These are phyloP conservation scores for Yueomyces sinensis DNA, from an alignment of 805 yeast genomes.

Conservation along the genomic window DNA sequence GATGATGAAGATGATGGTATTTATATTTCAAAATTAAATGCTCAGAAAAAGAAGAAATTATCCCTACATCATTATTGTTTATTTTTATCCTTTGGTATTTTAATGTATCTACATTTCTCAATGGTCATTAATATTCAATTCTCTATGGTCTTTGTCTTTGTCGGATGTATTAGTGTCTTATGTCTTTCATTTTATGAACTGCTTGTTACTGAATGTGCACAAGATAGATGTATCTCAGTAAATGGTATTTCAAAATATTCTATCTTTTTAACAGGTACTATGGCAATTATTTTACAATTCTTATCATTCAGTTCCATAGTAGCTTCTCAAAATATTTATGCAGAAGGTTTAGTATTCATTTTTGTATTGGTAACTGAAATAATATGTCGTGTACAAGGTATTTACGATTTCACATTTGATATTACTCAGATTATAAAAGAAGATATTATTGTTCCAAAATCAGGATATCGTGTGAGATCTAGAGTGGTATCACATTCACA, in stretches of 20 bases:
- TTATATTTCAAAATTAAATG: too few species aligned
- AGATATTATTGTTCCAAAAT: background rate
- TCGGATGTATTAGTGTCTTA: constrained; percentile 19
- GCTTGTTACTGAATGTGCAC: background rate
- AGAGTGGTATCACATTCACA: constrained; percentile 1
- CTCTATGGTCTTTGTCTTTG: constrained; percentile 20
- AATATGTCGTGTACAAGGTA: constrained; percentile 1
- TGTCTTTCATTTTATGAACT: constrained; percentile 16
- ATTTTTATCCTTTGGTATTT: constrained; percentile 1
- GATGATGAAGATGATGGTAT: too few species aligned
- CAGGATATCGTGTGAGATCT: background rate
- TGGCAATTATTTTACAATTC: constrained; percentile 24
- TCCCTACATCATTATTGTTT: background rate
- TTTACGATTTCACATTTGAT: background rate
- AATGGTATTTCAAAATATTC: constrained; percentile 9
- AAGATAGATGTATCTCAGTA: background rate
- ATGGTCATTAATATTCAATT: constrained; percentile 8
- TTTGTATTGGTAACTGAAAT: constrained; percentile 11
- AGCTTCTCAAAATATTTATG: constrained; percentile 1
- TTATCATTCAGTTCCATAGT: constrained; percentile 21
- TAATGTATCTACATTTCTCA: background rate
- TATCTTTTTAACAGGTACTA: constrained; percentile 16
- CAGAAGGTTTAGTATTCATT: constrained; percentile 7
- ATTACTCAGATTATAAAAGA: background rate
- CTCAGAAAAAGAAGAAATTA: background rate